Evolutionary conservation across 2,329 filamentous ascomycete species (phyloP).

Genomic region (Elsinoe batatas): DNA sequence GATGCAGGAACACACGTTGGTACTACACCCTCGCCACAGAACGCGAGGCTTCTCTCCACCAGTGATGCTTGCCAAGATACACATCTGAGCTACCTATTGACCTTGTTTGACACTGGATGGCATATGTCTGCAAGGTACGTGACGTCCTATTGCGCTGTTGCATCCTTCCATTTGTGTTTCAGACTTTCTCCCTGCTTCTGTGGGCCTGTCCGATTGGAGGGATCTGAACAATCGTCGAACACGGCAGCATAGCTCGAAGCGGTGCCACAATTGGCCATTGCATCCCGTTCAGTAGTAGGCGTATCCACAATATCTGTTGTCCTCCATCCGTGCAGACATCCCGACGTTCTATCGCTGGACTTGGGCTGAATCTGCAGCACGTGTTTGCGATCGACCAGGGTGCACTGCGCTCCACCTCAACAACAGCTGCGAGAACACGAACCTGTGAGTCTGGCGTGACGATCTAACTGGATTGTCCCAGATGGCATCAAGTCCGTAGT

Average conservation of each 20-base stretch:
- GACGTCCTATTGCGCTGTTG: neutral
- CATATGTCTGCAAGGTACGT: neutral
- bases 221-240: too few species aligned
- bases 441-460: neutral
- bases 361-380: neutral
- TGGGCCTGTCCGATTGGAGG: too few species aligned
- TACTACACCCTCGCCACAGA: neutral
- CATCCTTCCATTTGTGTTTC: neutral
- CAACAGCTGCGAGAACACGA: neutral
- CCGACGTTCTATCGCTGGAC: neutral
- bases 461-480: neutral
- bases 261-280: too few species aligned
- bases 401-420: constrained; percentile 1
- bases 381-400: neutral
- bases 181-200: neutral
- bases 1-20: neutral
- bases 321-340: too few species aligned
- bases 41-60: neutral
- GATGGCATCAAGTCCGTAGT: constrained; percentile 8
- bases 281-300: too few species aligned
- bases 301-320: too few species aligned
- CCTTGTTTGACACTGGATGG: neutral
- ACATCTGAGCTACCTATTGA: neutral
- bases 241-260: too few species aligned
- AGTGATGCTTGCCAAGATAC: neutral